Conservation (phyloP, 495 filamentous ascomycete species). For the Penicillium egyptiacum region DNA sequence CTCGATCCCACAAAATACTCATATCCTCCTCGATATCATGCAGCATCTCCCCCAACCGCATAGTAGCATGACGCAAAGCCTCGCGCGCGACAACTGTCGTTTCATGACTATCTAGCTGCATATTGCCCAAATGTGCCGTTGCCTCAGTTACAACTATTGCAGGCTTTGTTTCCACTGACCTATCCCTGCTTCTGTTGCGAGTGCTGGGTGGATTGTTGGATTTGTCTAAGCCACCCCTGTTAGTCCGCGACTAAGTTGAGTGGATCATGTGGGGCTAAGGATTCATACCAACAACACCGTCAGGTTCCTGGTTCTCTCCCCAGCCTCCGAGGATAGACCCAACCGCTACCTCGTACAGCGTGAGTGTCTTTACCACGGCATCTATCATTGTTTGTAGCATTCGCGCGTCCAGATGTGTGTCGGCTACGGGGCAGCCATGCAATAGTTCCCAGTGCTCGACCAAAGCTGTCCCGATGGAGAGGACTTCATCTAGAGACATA, state of each 20-base stretch:
- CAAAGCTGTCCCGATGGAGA: neutral
- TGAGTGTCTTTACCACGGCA: neutral
- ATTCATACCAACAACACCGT: neutral
- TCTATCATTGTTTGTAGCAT: neutral
- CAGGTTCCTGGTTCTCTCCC: neutral
- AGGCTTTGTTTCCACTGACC: neutral
- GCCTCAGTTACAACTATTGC: neutral
- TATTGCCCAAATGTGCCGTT: neutral
- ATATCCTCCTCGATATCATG: conserved; percentile 4
- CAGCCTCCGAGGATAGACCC: neutral
- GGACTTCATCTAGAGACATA: neutral
- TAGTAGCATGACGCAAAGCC: neutral
- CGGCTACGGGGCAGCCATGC: neutral
- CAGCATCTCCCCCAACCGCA: conserved; percentile 2
- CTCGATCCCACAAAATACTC: neutral
- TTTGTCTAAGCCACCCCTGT: neutral
- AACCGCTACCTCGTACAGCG: neutral
- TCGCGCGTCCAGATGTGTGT: neutral
- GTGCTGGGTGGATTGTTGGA: neutral
- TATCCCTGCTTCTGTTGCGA: neutral
- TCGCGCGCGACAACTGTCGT: neutral
- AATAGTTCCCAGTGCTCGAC: conserved; percentile 1
- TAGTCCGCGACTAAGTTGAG: neutral
- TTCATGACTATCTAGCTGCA: neutral
- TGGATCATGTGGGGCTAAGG: neutral